These are phyloP conservation scores for Kuraishia ogatae DNA, from an alignment of 805 yeast genomes.

Conservation along the genomic window DNA sequence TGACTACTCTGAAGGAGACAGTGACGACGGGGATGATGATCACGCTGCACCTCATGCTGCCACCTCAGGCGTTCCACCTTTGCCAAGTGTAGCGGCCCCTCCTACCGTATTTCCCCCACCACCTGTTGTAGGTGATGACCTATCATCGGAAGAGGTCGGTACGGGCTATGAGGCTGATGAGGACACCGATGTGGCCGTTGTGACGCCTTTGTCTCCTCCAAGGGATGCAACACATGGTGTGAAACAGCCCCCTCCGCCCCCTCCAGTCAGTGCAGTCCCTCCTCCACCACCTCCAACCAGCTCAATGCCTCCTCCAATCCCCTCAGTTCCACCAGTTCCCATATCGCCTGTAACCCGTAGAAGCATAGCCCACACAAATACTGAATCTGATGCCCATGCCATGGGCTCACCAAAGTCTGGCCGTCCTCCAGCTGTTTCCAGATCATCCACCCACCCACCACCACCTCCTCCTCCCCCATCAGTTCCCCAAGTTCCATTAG, in stretches of 20 bases:
- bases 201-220: constrained; percentile 10
- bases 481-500: constrained; percentile 1
- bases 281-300: constrained; percentile 16
- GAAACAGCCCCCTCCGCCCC: not conserved
- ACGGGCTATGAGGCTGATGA: constrained; percentile 73
- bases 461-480: constrained; percentile 5
- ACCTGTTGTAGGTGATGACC: constrained; percentile 11
- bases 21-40: not conserved
- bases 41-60: not conserved
- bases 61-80: not conserved
- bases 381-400: not conserved
- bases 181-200: constrained; percentile 25
- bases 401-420: not conserved
- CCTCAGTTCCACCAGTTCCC: not conserved
- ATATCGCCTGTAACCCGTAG: not conserved
- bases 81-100: not conserved
- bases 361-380: not conserved
- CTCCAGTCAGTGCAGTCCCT: constrained; percentile 5
- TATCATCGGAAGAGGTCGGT: constrained; percentile 21
- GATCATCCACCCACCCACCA: constrained; percentile 10
- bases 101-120: constrained; percentile 7
- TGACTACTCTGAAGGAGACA: not conserved
- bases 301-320: constrained; percentile 5
- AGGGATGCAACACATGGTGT: not conserved
- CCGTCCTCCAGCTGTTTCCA: not conserved